Evolutionary conservation across 2,329 filamentous ascomycete species (phyloP), one percentile per base, ranked within the genome.

Genomic region (Chaetoscypha palmicola): DNA sequence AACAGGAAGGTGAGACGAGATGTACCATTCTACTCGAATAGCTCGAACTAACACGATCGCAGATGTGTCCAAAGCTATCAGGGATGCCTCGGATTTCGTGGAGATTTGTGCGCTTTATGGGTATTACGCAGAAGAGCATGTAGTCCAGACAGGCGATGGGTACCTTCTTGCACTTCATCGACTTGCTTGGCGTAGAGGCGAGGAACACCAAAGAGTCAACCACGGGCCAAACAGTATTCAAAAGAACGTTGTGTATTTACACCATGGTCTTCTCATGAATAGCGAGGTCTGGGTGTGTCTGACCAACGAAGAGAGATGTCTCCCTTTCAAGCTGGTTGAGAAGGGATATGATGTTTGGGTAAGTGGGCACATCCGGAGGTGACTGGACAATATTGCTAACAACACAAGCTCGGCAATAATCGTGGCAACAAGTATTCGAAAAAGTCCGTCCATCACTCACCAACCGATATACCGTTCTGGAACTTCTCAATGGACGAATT

Each of bases 371-470:
- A 21, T 16, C 11, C n/a, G 16, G 17, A 14, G 7, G 17, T 12
- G 9, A 28, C 8, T 39, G 12, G 9, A 17, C n/a, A 19, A 16
- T n/a, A 8, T 4, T 34, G 9, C 59, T 65, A 38, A 64, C 33
- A n/a, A 14, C 4, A 31, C 11, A 32, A 86, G 86, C 73, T 98
- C 50, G 92, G 92, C 39, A 98, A 98, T 65, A 98, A 98, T 60
- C 82, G 92, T 26, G 92, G 92, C 38, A 98, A 98, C 74, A 98
- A 98, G 63, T 98, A 98, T 68, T 95, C 89, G 35, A 98, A 97
- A 66, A 98, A 98, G 67, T 90, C 82, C 2, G 78, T 90, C 40
- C 75, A 82, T 47, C 71, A 73, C 50, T 83, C 87, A 0, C 90
- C 92, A 0, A 83, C 79, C 1, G 83, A 85, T 2, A 69, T 74